These are phyloP conservation scores for Yamadazyma diddensiae DNA, from an alignment of 1,139 yeast species.

Conservation along the genomic window DNA sequence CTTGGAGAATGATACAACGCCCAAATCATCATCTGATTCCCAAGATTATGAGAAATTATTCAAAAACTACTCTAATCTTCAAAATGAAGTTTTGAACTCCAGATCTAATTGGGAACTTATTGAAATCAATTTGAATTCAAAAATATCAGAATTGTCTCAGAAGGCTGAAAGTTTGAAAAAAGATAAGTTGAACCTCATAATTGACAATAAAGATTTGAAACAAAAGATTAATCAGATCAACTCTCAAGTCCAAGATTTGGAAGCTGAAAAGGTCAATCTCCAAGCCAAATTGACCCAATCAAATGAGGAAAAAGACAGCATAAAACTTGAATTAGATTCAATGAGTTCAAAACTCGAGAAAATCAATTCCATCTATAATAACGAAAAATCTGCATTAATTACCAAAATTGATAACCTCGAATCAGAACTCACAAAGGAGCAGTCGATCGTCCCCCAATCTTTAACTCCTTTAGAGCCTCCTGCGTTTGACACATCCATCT, in stretches of 20 bases:
- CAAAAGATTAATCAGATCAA: conserved; percentile 25
- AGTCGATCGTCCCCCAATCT: background rate
- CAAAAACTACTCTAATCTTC: conserved; percentile 50
- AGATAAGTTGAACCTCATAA: conserved; percentile 26
- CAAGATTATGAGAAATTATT: conserved; percentile 20
- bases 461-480: conserved; percentile 2
- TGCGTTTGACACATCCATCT: conserved; percentile 4
- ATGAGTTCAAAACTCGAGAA: conserved; percentile 11
- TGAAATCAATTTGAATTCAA: conserved; percentile 50
- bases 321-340: conserved; percentile 3
- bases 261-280: conserved; percentile 30
- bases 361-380: conserved; percentile 23
- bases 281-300: conserved; percentile 12
- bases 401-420: conserved; percentile 25
- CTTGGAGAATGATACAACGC: conserved; percentile 14
- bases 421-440: conserved; percentile 11
- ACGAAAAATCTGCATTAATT: conserved; percentile 28
- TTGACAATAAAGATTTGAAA: conserved; percentile 28
- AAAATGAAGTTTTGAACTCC: conserved; percentile 64
- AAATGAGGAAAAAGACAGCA: conserved; percentile 2
- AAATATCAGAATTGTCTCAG: conserved; percentile 44
- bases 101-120: conserved; percentile 65
- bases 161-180: conserved; percentile 34
- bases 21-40: conserved; percentile 19
- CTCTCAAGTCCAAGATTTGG: conserved; percentile 18